Evolutionary conservation across 1,284 basidiomycete genomes (phyloP), one percentile per base, ranked within the genome.

Genomic region (Puccinia novopanici): DNA sequence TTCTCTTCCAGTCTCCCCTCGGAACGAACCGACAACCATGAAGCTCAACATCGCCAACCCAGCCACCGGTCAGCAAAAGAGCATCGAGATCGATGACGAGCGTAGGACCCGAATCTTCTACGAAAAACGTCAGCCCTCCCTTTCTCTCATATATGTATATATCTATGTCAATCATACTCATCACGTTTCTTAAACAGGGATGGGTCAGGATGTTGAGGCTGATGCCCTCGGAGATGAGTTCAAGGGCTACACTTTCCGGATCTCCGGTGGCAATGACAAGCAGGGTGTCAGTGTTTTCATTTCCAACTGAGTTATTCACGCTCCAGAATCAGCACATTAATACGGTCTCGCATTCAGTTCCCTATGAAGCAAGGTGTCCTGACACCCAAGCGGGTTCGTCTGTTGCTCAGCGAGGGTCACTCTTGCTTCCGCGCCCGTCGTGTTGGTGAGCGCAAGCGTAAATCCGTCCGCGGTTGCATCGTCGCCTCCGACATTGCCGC

Each of bases 321-420:
- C 24, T 30, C 54, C 12, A 17, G 6, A 0, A 27, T 12, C 59
- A 67, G 40, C 17, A 19, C 59, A 40, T 22, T 71, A 9, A 71
- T 52, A 8, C 13, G 8, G 3, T 19, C 0, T 63, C 72, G 70
- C 17, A 48, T 40, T 24, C 92, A 93, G 87, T 97, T 97, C 91
- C 94, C 95, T 78, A 98, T 98, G 95, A 98, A 98, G 89, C 96
- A 98, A 89, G 96, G 95, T 90, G 93, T 98, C 85, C 92, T 99
- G 83, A 90, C 95, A 85, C 93, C 94, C 83, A 87, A 94, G 89
- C 95, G 96, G 90, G 94, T 96, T 85, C 90, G 91, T 82, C 92
- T 99, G 83, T 92, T 98, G 85, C 93, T 99, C 86, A 87, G 92
- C 84, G 93, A 95, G 87, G 95, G 95, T 82, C 94, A 98, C 91